Evolutionary conservation across 257 asterid genomes (phyloP).

Genomic region (Forsythia viridissima): DNA sequence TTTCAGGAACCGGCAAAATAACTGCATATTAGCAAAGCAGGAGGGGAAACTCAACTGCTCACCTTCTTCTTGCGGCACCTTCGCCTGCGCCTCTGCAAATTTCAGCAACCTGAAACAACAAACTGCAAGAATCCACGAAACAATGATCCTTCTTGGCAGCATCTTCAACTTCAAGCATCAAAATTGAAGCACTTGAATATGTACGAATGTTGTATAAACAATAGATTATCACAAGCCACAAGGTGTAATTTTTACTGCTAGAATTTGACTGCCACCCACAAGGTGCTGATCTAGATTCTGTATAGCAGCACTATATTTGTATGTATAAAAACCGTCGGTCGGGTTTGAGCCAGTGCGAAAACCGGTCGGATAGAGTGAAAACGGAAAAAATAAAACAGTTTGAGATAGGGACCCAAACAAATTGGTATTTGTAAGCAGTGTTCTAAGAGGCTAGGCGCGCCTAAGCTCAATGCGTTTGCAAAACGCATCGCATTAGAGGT

Average conservation of each 20-base stretch:
- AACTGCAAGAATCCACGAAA: slow-evolving; percentile 34
- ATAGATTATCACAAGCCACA: not conserved
- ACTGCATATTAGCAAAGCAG: not conserved
- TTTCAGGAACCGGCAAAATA: not conserved
- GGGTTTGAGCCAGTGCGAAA: too few species aligned
- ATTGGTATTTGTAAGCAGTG: too few species aligned
- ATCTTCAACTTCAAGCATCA: slow-evolving; percentile 29
- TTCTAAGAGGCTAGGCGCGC: too few species aligned
- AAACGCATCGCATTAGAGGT: too few species aligned
- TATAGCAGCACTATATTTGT: not conserved
- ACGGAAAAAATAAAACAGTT: too few species aligned
- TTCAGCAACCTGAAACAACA: slow-evolving; percentile 28
- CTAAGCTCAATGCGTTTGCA: too few species aligned
- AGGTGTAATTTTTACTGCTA: not conserved
- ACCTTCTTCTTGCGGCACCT: slow-evolving; percentile 61
- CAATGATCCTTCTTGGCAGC: slow-evolving; percentile 22
- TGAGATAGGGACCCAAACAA: too few species aligned
- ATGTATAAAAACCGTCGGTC: not conserved
- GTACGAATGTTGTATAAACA: not conserved
- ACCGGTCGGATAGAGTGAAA: too few species aligned
- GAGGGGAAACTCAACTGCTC: slow-evolving; percentile 15
- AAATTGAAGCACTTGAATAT: slow-evolving; percentile 13
- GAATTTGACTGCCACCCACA: not conserved
- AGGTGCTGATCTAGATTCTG: not conserved
- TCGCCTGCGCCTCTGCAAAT: slow-evolving; percentile 43